These are phyloP conservation scores for Spinacia oleracea DNA, from an alignment of 179 eudicot species.

Conservation along the genomic window DNA sequence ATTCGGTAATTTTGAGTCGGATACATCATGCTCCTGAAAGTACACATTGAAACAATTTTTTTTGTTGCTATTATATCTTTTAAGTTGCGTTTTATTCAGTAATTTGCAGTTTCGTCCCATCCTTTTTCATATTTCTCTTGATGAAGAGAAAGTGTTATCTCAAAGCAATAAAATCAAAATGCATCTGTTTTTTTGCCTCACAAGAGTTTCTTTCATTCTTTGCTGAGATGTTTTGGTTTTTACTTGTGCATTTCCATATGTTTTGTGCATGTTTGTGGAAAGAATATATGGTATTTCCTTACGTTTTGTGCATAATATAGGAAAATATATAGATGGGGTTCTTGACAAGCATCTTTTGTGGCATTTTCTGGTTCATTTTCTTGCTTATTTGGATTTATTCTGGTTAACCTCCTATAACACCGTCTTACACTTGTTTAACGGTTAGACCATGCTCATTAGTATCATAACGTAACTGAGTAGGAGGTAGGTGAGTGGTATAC, in stretches of 20 bases:
- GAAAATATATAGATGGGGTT: too few relatives aligned
- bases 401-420: too few relatives aligned
- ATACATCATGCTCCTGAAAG: slow-evolving; percentile 96
- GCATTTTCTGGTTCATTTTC: neutral
- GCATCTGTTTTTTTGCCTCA: neutral
- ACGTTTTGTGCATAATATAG: too few relatives aligned
- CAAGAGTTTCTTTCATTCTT: neutral
- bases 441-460: too few relatives aligned
- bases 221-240: neutral
- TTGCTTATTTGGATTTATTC: neutral
- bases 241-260: neutral
- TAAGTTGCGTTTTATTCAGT: slow-evolving; percentile 29
- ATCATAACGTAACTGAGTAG: too few relatives aligned
- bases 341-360: neutral
- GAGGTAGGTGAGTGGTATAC: too few relatives aligned
- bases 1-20: slow-evolving; percentile 83
- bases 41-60: slow-evolving; percentile 94
- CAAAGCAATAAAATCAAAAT: slow-evolving; percentile 32
- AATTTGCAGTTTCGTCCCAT: slow-evolving; percentile 24
- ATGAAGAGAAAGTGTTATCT: slow-evolving; percentile 21
- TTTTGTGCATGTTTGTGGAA: neutral
- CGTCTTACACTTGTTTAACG: too few relatives aligned
- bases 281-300: too few relatives aligned
- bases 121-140: slow-evolving; percentile 25
- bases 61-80: slow-evolving; percentile 36